Evolutionary conservation across 768 basidiomycete genomes (phyloP).

Genomic region (Clitopilus passeckerianus): DNA sequence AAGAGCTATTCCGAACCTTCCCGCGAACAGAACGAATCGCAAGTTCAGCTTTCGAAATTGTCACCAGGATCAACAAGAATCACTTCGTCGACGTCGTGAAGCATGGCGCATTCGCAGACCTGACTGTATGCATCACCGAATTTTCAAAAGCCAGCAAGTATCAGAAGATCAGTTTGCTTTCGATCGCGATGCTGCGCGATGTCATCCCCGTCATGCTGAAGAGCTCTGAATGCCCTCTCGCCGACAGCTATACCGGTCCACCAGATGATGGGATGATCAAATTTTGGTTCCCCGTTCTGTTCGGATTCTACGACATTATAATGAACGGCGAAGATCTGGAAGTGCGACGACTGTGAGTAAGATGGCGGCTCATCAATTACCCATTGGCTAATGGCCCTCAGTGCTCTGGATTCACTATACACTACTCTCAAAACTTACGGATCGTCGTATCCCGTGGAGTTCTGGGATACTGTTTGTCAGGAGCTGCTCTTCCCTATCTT

Average conservation of each 20-base stretch:
- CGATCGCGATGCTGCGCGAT: slow-evolving; percentile 94
- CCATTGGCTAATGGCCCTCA: slow-evolving; percentile 23
- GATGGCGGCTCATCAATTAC: neutral
- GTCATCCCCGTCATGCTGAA: slow-evolving; percentile 90
- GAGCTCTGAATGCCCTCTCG: slow-evolving; percentile 60
- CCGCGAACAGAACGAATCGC: slow-evolving; percentile 71
- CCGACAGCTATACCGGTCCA: slow-evolving; percentile 23
- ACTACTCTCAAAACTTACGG: slow-evolving; percentile 91
- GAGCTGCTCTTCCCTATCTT: slow-evolving; percentile 98
- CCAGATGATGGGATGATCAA: slow-evolving; percentile 88
- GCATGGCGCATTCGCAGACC: slow-evolving; percentile 91
- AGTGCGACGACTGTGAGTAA: slow-evolving; percentile 86
- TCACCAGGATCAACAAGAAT: slow-evolving; percentile 84
- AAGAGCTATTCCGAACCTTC: neutral
- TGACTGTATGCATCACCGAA: slow-evolving; percentile 96
- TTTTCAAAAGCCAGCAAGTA: slow-evolving; percentile 99
- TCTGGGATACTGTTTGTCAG: slow-evolving; percentile 98
- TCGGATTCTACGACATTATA: slow-evolving; percentile 99
- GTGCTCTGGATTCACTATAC: slow-evolving; percentile 96
- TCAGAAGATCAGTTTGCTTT: slow-evolving; percentile 94
- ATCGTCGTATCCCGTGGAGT: slow-evolving; percentile 76
- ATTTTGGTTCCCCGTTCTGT: slow-evolving; percentile 95
- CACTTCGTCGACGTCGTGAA: slow-evolving; percentile 90
- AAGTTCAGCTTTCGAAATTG: slow-evolving; percentile 93
- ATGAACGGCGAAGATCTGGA: slow-evolving; percentile 99